A percentile compares a stretch with the other conserved stretches of the same genome.
Conservation (phyloP, 1,284 basidiomycete genomes). For the Malassezia sympodialis region DNA sequence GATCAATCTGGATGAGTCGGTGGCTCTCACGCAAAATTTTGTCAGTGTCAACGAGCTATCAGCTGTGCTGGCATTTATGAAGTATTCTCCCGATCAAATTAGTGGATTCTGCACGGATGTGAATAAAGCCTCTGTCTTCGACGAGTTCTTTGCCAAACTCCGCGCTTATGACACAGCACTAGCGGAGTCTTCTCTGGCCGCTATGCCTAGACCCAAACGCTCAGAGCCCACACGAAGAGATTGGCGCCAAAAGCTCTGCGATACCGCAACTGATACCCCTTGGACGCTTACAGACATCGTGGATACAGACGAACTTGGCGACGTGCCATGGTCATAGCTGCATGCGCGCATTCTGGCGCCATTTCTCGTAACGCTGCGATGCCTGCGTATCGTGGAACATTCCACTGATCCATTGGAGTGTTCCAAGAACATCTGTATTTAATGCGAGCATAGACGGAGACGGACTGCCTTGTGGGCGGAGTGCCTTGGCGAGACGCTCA, state of each 20-base stretch:
- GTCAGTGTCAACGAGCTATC: conserved; percentile 49
- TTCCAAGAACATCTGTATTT: conserved; percentile 10
- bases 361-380: conserved; percentile 6
- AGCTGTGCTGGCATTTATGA: conserved; percentile 50
- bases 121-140: neutral
- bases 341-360: neutral
- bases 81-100: conserved; percentile 49
- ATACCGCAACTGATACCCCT: neutral
- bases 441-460: neutral
- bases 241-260: conserved; percentile 6
- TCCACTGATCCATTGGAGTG: conserved; percentile 4
- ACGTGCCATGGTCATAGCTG: conserved; percentile 6
- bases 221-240: neutral
- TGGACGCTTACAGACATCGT: neutral
- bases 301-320: conserved; percentile 7
- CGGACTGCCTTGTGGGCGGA: neutral
- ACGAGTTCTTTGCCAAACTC: neutral
- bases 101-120: conserved; percentile 48
- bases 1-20: conserved; percentile 33
- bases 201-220: neutral
- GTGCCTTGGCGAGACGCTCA: conserved; percentile 2
- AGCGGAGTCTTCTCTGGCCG: neutral
- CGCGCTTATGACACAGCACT: neutral
- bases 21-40: conserved; percentile 52
- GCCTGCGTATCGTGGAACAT: neutral